Percentiles rank a stretch among this genome's conserved stretches.
Evolutionary conservation across 1,139 yeast genomes (phyloP).

Genomic region (Lizanozyma gosingica): DNA sequence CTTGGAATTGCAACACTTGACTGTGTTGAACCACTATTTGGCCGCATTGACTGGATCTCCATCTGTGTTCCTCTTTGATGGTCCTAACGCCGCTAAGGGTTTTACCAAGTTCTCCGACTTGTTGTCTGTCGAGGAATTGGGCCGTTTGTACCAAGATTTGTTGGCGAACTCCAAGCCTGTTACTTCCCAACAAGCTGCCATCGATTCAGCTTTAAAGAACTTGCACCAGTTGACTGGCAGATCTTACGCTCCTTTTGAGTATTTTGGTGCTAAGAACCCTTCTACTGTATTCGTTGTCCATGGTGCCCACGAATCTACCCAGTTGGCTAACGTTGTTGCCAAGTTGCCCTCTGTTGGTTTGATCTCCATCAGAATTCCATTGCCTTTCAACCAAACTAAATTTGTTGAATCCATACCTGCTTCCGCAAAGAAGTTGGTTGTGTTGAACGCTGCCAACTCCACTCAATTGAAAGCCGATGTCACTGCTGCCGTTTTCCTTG

Average conservation of each 20-base stretch:
- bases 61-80: constrained; percentile 70
- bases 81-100: constrained; percentile 56
- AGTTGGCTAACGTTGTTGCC: constrained; percentile 39
- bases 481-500: constrained; percentile 59
- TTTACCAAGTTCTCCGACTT: constrained; percentile 41
- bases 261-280: constrained; percentile 52
- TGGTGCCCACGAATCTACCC: constrained; percentile 61
- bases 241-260: constrained; percentile 60
- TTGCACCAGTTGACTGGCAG: constrained; percentile 55
- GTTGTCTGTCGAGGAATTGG: constrained; percentile 36
- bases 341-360: constrained; percentile 45
- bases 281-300: constrained; percentile 67
- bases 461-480: constrained; percentile 58
- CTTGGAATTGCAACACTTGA: constrained; percentile 56
- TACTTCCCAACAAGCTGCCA: constrained; percentile 27
- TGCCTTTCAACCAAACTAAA: constrained; percentile 60
- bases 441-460: constrained; percentile 47
- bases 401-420: constrained; percentile 54
- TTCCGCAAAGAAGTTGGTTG: constrained; percentile 51
- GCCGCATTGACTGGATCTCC: constrained; percentile 48
- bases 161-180: constrained; percentile 18
- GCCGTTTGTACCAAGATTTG: constrained; percentile 31
- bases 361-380: constrained; percentile 66
- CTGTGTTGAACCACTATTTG: constrained; percentile 59
- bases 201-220: constrained; percentile 32